phyloP scores from a whole-genome alignment of 192 early-diverging fungal species.

The Entomortierella chlamydospora region DNA sequence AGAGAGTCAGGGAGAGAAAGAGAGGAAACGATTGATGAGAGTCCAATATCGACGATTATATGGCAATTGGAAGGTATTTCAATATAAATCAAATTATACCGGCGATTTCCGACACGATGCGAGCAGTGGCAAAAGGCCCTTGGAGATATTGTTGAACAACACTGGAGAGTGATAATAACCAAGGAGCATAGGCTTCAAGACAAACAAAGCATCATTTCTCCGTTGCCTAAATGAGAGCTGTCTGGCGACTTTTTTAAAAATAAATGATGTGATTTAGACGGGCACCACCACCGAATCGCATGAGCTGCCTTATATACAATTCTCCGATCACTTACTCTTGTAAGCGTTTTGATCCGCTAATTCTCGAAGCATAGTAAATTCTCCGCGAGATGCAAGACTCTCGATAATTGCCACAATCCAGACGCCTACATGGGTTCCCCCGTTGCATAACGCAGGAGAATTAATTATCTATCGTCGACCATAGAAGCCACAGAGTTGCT shows the following conservation, averaged over 20 bases:
- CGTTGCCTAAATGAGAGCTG: conserved; percentile 21
- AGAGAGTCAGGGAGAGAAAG: background rate
- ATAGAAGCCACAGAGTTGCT: too few species aligned
- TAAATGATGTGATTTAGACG: too few species aligned
- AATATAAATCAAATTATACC: conserved; percentile 4
- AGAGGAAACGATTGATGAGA: background rate
- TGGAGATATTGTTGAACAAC: conserved; percentile 39
- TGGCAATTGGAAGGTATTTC: too few species aligned
- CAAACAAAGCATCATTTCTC: conserved; percentile 46
- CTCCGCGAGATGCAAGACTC: conserved; percentile 44
- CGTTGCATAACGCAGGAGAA: too few species aligned
- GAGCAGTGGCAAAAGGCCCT: conserved; percentile 33
- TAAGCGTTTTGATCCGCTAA: conserved; percentile 39
- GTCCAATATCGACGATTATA: too few species aligned
- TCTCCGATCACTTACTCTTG: conserved; percentile 24
- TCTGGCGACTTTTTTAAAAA: conserved; percentile 15
- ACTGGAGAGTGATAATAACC: conserved; percentile 56
- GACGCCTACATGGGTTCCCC: conserved; percentile 1
- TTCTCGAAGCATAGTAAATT: conserved; percentile 40
- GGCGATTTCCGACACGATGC: conserved; percentile 27
- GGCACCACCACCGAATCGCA: too few species aligned
- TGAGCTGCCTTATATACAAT: too few species aligned
- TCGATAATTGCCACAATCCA: conserved; percentile 51
- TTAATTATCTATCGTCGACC: too few species aligned
- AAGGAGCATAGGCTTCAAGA: conserved; percentile 40